Percentiles rank a stretch among this genome's conserved stretches.
phyloP scores from a whole-genome alignment of 305 asterid genomes.

The Fraxinus dipetala region DNA sequence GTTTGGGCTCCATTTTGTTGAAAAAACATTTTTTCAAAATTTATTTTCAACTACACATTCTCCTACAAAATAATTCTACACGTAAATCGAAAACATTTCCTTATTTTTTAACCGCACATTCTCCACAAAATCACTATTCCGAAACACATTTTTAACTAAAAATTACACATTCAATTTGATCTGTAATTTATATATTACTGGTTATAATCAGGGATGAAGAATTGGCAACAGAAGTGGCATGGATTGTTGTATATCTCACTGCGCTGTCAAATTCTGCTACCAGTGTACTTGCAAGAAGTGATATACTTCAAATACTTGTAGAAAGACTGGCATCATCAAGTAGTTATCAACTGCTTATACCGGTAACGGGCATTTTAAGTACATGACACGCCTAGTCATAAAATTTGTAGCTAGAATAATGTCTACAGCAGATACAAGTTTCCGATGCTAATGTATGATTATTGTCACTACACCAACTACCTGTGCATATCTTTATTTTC shows the following conservation, averaged over 20 bases:
- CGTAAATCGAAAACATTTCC: too few relatives aligned
- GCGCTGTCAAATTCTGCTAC: constrained; percentile 88
- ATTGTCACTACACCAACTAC: constrained; percentile 19
- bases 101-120: background rate
- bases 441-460: background rate
- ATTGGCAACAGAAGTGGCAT: constrained; percentile 87
- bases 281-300: constrained; percentile 61
- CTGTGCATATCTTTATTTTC: constrained; percentile 2
- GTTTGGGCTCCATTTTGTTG: background rate
- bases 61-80: too few relatives aligned
- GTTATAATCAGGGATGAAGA: constrained; percentile 73
- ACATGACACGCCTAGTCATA: constrained; percentile 3
- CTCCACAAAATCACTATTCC: background rate
- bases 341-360: constrained; percentile 84
- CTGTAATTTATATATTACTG: constrained; percentile 22
- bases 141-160: background rate
- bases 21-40: background rate
- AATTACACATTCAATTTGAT: background rate
- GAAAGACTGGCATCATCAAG: constrained; percentile 67
- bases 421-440: background rate
- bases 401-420: constrained; percentile 2
- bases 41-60: background rate
- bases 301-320: constrained; percentile 62
- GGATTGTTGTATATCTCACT: constrained; percentile 95
- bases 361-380: constrained; percentile 53